A percentile compares a stretch with the other conserved stretches of the same genome.
Conservation (phyloP, 805 yeast genomes). For the Kuraishia piskuri region DNA sequence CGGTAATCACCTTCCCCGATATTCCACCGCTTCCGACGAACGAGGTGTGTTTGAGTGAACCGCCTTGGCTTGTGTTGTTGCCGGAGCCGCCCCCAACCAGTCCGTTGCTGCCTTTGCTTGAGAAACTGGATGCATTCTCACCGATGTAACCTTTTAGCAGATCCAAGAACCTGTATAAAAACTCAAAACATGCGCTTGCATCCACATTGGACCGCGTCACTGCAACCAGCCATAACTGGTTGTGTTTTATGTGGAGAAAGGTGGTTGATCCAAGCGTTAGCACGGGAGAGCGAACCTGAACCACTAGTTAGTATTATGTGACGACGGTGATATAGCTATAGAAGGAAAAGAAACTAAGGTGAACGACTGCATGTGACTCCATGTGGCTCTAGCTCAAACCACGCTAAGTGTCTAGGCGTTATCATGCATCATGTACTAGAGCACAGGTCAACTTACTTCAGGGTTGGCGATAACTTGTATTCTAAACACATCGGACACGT, state of each 20-base stretch:
- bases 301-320: background rate
- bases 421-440: no score
- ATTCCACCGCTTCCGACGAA: background rate
- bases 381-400: no score
- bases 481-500: constrained; percentile 82
- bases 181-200: constrained; percentile 73
- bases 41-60: background rate
- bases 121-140: background rate
- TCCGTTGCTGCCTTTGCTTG: background rate
- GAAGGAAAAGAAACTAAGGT: no score
- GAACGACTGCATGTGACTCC: no score
- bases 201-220: constrained; percentile 88
- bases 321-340: no score
- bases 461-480: constrained; percentile 76
- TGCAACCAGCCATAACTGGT: constrained; percentile 71
- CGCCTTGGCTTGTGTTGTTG: background rate
- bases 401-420: no score
- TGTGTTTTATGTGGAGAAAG: constrained; percentile 64
- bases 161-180: constrained; percentile 52
- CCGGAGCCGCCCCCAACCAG: background rate
- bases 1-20: constrained; percentile 26
- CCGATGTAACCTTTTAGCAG: constrained; percentile 29
- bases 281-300: constrained; percentile 50
- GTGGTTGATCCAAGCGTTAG: constrained; percentile 90
- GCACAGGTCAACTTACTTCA: constrained; percentile 33